Conservation (phyloP, 305 asterid genomes). For the Coffea humblotiana region DNA sequence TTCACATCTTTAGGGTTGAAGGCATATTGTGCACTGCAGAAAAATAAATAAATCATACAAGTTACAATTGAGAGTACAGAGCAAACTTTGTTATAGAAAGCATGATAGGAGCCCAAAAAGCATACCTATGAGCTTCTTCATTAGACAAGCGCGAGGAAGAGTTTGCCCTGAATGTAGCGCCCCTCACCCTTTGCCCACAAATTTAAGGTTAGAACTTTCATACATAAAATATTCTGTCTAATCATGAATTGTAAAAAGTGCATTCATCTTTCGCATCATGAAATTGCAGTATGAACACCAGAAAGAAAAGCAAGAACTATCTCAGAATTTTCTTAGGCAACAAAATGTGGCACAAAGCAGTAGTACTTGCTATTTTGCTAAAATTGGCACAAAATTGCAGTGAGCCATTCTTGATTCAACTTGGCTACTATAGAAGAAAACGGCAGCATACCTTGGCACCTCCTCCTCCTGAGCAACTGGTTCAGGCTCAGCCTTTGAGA, state of each 20-base stretch:
- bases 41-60: slow-evolving; percentile 1
- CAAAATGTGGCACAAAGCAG: background rate
- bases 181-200: slow-evolving; percentile 43
- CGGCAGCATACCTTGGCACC: slow-evolving; percentile 42
- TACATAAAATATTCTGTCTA: background rate
- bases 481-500: slow-evolving; percentile 77
- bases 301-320: background rate
- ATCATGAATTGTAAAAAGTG: background rate
- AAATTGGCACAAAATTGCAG: too few relatives aligned
- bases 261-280: background rate
- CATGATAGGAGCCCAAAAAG: background rate
- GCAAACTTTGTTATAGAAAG: background rate
- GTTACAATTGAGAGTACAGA: slow-evolving; percentile 9
- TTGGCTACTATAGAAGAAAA: background rate
- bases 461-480: slow-evolving; percentile 60
- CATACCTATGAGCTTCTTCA: slow-evolving; percentile 70
- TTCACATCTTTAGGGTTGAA: slow-evolving; percentile 76
- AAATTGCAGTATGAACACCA: too few relatives aligned
- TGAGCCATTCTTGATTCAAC: background rate
- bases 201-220: background rate
- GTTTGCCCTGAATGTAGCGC: slow-evolving; percentile 36
- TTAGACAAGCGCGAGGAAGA: slow-evolving; percentile 40
- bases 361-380: background rate
- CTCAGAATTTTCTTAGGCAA: background rate
- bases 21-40: slow-evolving; percentile 61